Evolutionary conservation across 345 rosid species (phyloP).

Genomic region (Schrenkiella parvula): DNA sequence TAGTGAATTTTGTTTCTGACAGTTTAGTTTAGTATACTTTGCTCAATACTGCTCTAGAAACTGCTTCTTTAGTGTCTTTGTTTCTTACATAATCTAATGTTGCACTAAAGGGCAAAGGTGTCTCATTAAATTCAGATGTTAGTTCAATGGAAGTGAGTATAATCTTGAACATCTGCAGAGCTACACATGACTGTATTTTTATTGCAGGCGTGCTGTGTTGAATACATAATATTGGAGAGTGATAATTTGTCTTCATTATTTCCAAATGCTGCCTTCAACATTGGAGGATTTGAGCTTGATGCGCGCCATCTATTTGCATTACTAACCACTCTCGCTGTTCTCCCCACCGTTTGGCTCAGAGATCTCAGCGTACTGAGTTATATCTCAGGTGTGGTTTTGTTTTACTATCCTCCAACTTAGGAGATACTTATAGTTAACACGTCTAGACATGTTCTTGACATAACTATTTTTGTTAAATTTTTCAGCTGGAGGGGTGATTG

Average conservation of each 20-base stretch:
- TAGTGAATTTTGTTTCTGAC: not conserved
- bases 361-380: slow-evolving; percentile 87
- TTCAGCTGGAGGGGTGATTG: slow-evolving; percentile 93
- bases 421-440: not conserved
- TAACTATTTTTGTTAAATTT: not conserved
- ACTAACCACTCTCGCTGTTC: slow-evolving; percentile 69
- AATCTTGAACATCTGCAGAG: not conserved
- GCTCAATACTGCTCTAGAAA: not conserved
- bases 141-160: not conserved
- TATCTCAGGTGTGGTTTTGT: slow-evolving; percentile 55
- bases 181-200: not conserved
- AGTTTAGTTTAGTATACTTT: not conserved
- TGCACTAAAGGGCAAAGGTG: not conserved
- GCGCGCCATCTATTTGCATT: slow-evolving; percentile 71
- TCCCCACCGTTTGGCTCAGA: slow-evolving; percentile 93
- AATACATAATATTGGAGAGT: slow-evolving; percentile 85
- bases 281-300: slow-evolving; percentile 56
- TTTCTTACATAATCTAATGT: not conserved
- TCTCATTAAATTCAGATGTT: slow-evolving; percentile 1
- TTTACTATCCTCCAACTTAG: not conserved
- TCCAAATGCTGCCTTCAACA: slow-evolving; percentile 68
- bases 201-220: slow-evolving; percentile 87
- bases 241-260: slow-evolving; percentile 79
- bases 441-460: slow-evolving; percentile 6
- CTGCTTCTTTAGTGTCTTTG: slow-evolving; percentile 2